Evolutionary conservation across 768 basidiomycete genomes (phyloP).

Genomic region (Mrakia blollopis): DNA sequence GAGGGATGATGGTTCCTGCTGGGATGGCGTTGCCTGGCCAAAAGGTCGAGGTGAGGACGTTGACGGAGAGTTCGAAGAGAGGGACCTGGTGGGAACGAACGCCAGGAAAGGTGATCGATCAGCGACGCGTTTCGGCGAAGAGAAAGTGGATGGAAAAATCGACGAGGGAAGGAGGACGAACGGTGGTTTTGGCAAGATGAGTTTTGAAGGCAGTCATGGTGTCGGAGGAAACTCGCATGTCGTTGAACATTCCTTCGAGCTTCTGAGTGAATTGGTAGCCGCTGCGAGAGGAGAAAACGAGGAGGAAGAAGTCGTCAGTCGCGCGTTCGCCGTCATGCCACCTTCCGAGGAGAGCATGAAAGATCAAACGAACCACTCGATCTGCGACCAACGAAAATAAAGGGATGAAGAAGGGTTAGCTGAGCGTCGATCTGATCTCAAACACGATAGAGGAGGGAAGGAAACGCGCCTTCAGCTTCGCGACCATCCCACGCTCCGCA

Average conservation of each 20-base stretch:
- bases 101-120: background rate
- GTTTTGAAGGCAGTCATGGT: conserved; percentile 69
- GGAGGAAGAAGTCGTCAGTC: background rate
- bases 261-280: conserved; percentile 97
- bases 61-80: conserved; percentile 75
- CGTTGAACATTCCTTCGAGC: conserved; percentile 97
- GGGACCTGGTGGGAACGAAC: conserved; percentile 52
- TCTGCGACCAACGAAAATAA: background rate
- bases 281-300: conserved; percentile 21
- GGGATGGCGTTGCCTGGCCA: conserved; percentile 74
- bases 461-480: conserved; percentile 73
- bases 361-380: background rate
- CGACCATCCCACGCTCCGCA: conserved; percentile 93
- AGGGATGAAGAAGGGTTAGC: no score
- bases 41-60: conserved; percentile 90
- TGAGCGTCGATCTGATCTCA: no score
- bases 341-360: no score
- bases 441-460: background rate
- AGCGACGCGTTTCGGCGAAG: background rate
- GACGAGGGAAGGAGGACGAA: background rate
- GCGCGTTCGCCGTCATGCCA: background rate
- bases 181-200: conserved; percentile 49
- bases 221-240: conserved; percentile 84
- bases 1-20: conserved; percentile 56
- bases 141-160: conserved; percentile 46